Base-by-base conservation (phyloP, 129 eudicot genomes). In the Scalesia atractyloides region DNA sequence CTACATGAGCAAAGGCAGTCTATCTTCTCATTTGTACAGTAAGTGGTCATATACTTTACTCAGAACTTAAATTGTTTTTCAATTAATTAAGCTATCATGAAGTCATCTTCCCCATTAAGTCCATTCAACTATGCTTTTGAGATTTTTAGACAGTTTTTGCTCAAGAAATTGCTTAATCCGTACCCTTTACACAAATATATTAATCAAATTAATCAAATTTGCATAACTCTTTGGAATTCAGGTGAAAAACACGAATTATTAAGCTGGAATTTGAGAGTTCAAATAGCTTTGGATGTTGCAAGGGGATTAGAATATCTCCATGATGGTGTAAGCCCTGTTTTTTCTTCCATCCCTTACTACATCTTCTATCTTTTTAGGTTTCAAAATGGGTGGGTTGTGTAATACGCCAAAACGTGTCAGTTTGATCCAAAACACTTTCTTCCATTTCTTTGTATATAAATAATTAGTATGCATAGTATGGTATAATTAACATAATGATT, bases 231-330 rank as follows among this genome's bases (percentile, higher is more conserved):
- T 76, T 15, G 13, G 68, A 66, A 37, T 81, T 64, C 69, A 88
- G 97, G 79, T 79, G 95, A 89, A 62, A 84, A 87, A 44, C 83
- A 67, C 52, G 87, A 84, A 63, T 57, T 84, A 5, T 80, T 92
- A 72, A 80, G 78, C 75, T 92, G 98, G 98, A 86, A 74, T 69
- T 78, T 80, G 48, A 83, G 98, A 80, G 90, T 89, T 75, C 87
- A 89, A 85, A 83, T 92, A 69, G 98, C 96, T 69, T 83, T 92
- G 39, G 96, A 92, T 79, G 92, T 92, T 60, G 95, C 98, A 52
- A 82, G 95, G 84, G 98, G 98, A 51, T 82, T 92, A 81, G 96
- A 92, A 74, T 92, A 92, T 87, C 98, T 92, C 73, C 98, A 92
- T 78, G 98, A 92, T 77, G 98, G 98, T 77, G 98, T 92, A 87